Evolutionary conservation across 2,329 filamentous ascomycete species (phyloP), one percentile per base, ranked within the genome.

Genomic region (Xylaria hypoxylon): DNA sequence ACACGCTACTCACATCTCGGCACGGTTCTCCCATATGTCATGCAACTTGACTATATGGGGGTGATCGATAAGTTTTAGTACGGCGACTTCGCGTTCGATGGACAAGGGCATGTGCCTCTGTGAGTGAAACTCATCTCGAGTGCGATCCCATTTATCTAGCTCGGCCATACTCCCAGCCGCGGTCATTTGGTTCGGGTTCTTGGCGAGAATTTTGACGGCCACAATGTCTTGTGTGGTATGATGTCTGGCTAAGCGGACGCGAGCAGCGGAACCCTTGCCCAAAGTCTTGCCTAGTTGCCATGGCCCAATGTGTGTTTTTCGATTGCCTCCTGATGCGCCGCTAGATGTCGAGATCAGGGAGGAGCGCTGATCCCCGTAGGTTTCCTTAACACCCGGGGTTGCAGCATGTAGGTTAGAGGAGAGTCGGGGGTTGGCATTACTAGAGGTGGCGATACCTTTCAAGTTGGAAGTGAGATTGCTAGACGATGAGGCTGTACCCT

Each of bases 11-110:
- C 84, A 97, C 92, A 99, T 90, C 79, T 99, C 94, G 63, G 93
- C 92, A 24, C 92, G 87, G 77, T 97, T 98, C 81, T 99, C 96
- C 95, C 95, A 99, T 33, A 99, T 95, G 80, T 99, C 96, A 77
- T 95, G 96, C 10, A 99, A 82, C 72, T 92, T 93, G 79, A 97
- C 94, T 74, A 98, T 95, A 77, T 98, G 96, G 5, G 91, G 92
- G 80, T 99, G 96, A 75, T 97, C 91, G 67, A 98, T 92, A 64
- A 98, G 86, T 81, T 97, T 98, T 87, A 99, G 93, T 73, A 99
- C 96, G 35, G 95, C 94, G 45, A 99, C 94, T 77, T 99, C 96
- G 61, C 96, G 87, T 80, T 98, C 95, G 68, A 99, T 92, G 1
- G 94, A 92, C 74, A 95, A 89, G 1, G 95, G 95, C 77, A 97